Percentiles rank a stretch among this genome's conserved stretches.
Evolutionary conservation across 306 rosid genomes (phyloP).

Genomic region (Lupinus albus): DNA sequence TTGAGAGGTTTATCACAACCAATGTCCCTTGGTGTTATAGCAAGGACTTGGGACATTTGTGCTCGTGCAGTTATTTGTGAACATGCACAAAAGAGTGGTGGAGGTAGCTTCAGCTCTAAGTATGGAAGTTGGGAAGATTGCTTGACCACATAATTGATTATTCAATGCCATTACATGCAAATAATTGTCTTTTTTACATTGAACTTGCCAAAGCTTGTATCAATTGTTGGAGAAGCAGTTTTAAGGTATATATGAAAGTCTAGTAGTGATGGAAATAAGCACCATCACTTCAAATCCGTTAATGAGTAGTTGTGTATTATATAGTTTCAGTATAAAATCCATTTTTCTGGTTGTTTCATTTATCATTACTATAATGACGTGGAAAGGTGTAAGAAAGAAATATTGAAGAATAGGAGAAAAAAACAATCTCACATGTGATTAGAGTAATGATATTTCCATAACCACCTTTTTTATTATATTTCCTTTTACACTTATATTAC

Average conservation of each 20-base stretch:
- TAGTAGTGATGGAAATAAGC: not conserved
- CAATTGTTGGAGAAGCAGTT: not conserved
- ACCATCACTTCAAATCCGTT: constrained; percentile 2
- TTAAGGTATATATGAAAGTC: constrained; percentile 9
- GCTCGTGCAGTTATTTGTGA: constrained; percentile 84
- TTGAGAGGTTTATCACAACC: constrained; percentile 86
- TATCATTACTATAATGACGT: no score
- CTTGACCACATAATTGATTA: constrained; percentile 59
- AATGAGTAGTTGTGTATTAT: constrained; percentile 7
- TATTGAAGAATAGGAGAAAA: no score
- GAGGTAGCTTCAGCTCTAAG: constrained; percentile 95
- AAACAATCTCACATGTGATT: no score
- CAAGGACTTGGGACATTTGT: constrained; percentile 91
- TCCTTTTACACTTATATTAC: no score
- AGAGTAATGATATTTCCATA: no score
- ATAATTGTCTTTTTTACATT: not conserved
- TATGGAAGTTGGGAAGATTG: constrained; percentile 90
- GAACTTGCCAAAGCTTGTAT: constrained; percentile 22
- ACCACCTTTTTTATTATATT: no score
- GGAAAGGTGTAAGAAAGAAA: no score
- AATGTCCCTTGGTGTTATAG: constrained; percentile 85
- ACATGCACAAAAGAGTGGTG: constrained; percentile 92
- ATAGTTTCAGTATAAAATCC: not conserved
- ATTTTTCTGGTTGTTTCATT: constrained; percentile 30
- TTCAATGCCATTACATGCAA: constrained; percentile 15